phyloP scores from a whole-genome alignment of 352 stramenopile genomes.

The Phytopythium aichiense region DNA sequence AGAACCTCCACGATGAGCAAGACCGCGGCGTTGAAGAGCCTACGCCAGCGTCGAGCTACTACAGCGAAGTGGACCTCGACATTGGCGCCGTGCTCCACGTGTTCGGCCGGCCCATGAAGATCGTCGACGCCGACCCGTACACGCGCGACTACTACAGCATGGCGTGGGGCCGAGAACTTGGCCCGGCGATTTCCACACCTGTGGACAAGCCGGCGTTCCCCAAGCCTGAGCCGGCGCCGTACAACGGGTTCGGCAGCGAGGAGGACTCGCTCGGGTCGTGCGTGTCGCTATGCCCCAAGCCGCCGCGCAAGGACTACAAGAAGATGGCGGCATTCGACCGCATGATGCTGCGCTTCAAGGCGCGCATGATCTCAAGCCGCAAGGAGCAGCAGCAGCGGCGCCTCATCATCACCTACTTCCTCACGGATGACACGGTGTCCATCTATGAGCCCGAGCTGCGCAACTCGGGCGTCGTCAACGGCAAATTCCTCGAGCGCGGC shows the following conservation, averaged over 20 bases:
- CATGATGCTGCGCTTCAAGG: slow-evolving; percentile 72
- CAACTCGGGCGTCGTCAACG: slow-evolving; percentile 79
- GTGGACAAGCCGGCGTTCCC: slow-evolving; percentile 44
- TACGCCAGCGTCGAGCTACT: slow-evolving; percentile 56
- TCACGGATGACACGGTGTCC: slow-evolving; percentile 69
- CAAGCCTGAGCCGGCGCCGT: slow-evolving; percentile 53
- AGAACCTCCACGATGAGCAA: slow-evolving; percentile 65
- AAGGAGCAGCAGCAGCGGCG: slow-evolving; percentile 74
- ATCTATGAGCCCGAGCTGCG: slow-evolving; percentile 78
- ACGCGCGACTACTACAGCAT: slow-evolving; percentile 74
- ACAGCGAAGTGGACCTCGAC: slow-evolving; percentile 62
- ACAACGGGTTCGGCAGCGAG: slow-evolving; percentile 76
- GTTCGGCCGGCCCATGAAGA: slow-evolving; percentile 55
- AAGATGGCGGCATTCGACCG: slow-evolving; percentile 76
- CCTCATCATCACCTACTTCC: slow-evolving; percentile 82
- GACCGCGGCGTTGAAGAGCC: slow-evolving; percentile 75
- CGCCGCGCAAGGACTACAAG: slow-evolving; percentile 75
- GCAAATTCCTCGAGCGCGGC: slow-evolving; percentile 83
- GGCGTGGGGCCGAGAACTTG: slow-evolving; percentile 53
- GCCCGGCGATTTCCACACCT: slow-evolving; percentile 32
- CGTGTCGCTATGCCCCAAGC: slow-evolving; percentile 57
- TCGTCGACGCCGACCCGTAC: slow-evolving; percentile 78
- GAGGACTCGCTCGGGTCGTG: slow-evolving; percentile 74
- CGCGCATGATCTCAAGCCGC: slow-evolving; percentile 62
- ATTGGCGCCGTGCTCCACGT: slow-evolving; percentile 68